Evolutionary conservation across 2,329 filamentous ascomycete genomes (phyloP), one percentile per base, ranked within the genome.

Genomic region (Sarocladium brachiariae): DNA sequence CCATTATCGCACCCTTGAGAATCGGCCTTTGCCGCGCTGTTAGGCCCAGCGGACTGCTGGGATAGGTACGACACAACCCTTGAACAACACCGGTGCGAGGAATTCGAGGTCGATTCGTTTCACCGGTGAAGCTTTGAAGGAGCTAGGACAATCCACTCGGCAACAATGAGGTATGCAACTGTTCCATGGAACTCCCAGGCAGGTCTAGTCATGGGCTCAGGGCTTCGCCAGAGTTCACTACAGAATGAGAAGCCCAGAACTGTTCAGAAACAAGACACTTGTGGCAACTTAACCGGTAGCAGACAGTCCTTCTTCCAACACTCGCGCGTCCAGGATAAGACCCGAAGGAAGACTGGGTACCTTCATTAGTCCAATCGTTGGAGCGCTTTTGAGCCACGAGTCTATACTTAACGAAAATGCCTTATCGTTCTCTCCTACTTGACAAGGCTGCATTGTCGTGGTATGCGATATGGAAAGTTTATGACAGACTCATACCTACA

Each of bases 191-290:
- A 60, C 6, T 60, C 59, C 45, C 57, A 57, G 8, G 59, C 61
- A 3, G 68, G 60, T 19, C 59, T 66, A 56, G 61, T 59, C 59
- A 71, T 56, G 1, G 67, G 67, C 48, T 54, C 78, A 54, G 62
- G 74, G 64, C n/a, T n/a, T n/a, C n/a, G 59, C 55, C 13, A 58
- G 57, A 6, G 67, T 64, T 84, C 84, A 88, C 63, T 86, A 87
- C 30, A 78, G 74, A 14, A 84, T 69, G 23, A 88, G 64, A 16
- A 82, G 81, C 4, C 87, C 77, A 54, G 88, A 83, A 53, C 75
- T 76, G 35, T 82, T 69, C 0, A 75, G 70, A 39, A 72, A 37
- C n/a, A 47, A 37, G 14, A 41, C 47, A 4, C 51, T 45, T 3
- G 52, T 52, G 2, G 52, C 41, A 34, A 55, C 52, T n/a, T n/a